phyloP scores from a whole-genome alignment of 345 rosid genomes.

The Salix udensis region DNA sequence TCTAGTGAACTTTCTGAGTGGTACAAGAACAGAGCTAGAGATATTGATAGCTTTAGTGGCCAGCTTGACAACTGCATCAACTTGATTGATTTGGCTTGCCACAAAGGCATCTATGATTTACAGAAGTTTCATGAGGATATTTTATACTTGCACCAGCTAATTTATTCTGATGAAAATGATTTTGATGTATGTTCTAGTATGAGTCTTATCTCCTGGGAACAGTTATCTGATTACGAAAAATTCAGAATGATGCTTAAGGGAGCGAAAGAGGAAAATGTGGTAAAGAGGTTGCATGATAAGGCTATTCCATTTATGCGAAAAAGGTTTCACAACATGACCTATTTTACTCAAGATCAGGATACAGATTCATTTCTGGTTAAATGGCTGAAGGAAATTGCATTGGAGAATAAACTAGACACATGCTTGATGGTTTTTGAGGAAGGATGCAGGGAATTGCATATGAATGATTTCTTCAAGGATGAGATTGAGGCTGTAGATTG shows the following conservation, averaged over 20 bases:
- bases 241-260: slow-evolving; percentile 73
- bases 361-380: slow-evolving; percentile 64
- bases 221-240: slow-evolving; percentile 74
- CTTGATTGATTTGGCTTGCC: slow-evolving; percentile 75
- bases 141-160: slow-evolving; percentile 63
- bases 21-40: slow-evolving; percentile 86
- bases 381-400: slow-evolving; percentile 86
- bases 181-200: slow-evolving; percentile 46
- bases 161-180: slow-evolving; percentile 57
- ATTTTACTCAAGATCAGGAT: slow-evolving; percentile 19
- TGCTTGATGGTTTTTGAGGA: slow-evolving; percentile 78
- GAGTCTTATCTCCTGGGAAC: slow-evolving; percentile 78
- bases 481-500: slow-evolving; percentile 73
- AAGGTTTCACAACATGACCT: slow-evolving; percentile 25
- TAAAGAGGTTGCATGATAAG: slow-evolving; percentile 49
- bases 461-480: slow-evolving; percentile 56
- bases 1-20: slow-evolving; percentile 55
- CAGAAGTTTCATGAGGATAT: slow-evolving; percentile 73
- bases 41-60: slow-evolving; percentile 82
- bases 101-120: slow-evolving; percentile 62
- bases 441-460: slow-evolving; percentile 61
- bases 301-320: slow-evolving; percentile 81
- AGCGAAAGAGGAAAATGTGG: slow-evolving; percentile 56
- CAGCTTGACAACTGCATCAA: slow-evolving; percentile 78
- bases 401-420: slow-evolving; percentile 62